Evolutionary conservation across 2,329 filamentous ascomycete genomes (phyloP).

Genomic region (Curvularia eragrostidis): DNA sequence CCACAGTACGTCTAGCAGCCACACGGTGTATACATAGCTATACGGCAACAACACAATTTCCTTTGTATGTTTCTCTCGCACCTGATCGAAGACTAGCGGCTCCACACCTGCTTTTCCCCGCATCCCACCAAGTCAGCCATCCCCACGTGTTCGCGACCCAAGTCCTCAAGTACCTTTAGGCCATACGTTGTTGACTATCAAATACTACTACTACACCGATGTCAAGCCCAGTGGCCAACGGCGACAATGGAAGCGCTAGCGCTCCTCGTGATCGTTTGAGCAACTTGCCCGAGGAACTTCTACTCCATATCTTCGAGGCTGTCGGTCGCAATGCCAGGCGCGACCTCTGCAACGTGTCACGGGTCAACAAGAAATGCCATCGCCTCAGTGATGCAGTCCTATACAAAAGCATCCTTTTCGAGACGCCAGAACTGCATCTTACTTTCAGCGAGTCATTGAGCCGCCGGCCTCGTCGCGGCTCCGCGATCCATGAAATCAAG

Average conservation of each 20-base stretch:
- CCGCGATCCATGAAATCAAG: constrained; percentile 42
- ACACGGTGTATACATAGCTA: neutral
- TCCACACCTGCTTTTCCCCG: constrained; percentile 15
- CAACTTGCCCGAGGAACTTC: constrained; percentile 38
- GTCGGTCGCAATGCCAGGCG: constrained; percentile 35
- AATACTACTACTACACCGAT: constrained; percentile 3
- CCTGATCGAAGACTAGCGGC: constrained; percentile 3
- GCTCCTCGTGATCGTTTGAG: constrained; percentile 23
- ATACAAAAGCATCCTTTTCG: constrained; percentile 43
- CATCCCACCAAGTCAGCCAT: constrained; percentile 17
- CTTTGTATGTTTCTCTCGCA: neutral
- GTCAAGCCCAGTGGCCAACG: constrained; percentile 6
- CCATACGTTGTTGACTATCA: neutral
- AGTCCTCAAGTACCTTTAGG: constrained; percentile 10
- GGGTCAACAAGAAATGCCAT: constrained; percentile 41
- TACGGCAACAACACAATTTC: neutral
- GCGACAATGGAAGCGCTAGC: constrained; percentile 2
- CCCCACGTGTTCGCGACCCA: constrained; percentile 24
- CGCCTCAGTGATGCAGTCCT: constrained; percentile 41
- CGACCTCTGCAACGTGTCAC: constrained; percentile 39
- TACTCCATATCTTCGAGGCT: constrained; percentile 41
- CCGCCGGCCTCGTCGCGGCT: constrained; percentile 41
- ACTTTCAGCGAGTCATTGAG: constrained; percentile 44
- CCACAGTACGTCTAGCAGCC: neutral
- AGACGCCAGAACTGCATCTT: constrained; percentile 42